Conservation (phyloP, 192 early-diverging fungal genomes). For the Coemansia sp. region DNA sequence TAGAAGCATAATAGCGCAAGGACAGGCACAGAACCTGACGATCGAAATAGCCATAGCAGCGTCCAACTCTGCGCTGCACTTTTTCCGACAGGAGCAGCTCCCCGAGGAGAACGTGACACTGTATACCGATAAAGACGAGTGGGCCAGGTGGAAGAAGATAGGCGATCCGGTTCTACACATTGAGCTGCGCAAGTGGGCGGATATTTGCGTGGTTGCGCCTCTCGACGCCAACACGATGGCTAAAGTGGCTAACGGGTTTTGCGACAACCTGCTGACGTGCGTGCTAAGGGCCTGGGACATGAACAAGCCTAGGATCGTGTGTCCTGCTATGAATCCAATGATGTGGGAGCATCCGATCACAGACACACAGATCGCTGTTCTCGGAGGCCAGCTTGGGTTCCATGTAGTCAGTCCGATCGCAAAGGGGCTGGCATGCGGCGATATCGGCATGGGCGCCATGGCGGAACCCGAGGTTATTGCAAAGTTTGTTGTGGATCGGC, state of each 20-base stretch:
- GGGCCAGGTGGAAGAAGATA: conserved; percentile 80
- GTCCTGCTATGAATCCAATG: conserved; percentile 96
- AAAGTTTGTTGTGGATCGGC: conserved; percentile 25
- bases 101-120: conserved; percentile 55
- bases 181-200: conserved; percentile 91
- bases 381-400: conserved; percentile 60
- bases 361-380: conserved; percentile 59
- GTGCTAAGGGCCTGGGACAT: conserved; percentile 87
- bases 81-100: conserved; percentile 66
- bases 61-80: conserved; percentile 81
- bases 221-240: conserved; percentile 92
- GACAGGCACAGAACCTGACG: conserved; percentile 13
- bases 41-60: conserved; percentile 78
- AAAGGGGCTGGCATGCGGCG: conserved; percentile 90
- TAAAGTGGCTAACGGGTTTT: conserved; percentile 86
- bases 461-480: conserved; percentile 72
- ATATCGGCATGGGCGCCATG: conserved; percentile 89
- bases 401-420: conserved; percentile 72
- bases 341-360: conserved; percentile 98
- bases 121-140: conserved; percentile 85
- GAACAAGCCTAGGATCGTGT: conserved; percentile 68
- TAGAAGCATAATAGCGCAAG: conserved; percentile 20
- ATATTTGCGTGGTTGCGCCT: conserved; percentile 84
- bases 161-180: conserved; percentile 94
- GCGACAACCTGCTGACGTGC: conserved; percentile 93